Conservation (phyloP, 2,329 filamentous ascomycete species). For the Dryadomyces sulphureus region DNA sequence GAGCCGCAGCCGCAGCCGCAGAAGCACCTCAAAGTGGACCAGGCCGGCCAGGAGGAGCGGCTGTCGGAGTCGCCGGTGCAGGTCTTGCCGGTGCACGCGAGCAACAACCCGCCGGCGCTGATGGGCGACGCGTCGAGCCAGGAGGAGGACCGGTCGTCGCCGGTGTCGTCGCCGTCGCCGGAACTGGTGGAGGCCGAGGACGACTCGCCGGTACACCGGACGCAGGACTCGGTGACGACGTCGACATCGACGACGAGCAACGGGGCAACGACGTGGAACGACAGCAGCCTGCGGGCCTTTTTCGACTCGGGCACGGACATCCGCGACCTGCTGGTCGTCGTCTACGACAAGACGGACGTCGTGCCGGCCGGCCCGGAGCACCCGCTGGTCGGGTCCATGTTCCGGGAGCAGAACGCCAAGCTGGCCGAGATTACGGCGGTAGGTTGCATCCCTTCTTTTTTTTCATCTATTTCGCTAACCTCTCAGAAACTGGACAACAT, state of each 20-base stretch:
- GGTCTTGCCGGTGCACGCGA: constrained; percentile 27
- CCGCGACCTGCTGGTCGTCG: constrained; percentile 75
- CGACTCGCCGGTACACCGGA: constrained; percentile 20
- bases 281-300: constrained; percentile 71
- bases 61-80: constrained; percentile 52
- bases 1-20: constrained; percentile 11
- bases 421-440: constrained; percentile 73
- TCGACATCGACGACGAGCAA: constrained; percentile 34
- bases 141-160: constrained; percentile 47
- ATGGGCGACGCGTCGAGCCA: constrained; percentile 58
- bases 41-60: constrained; percentile 24
- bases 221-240: constrained; percentile 34
- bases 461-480: neutral
- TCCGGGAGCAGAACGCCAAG: constrained; percentile 74
- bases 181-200: constrained; percentile 39
- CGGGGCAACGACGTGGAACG: constrained; percentile 58
- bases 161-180: constrained; percentile 48
- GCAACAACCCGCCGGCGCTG: constrained; percentile 46
- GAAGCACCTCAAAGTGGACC: constrained; percentile 10
- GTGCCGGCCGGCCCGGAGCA: constrained; percentile 70
- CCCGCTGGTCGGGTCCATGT: constrained; percentile 65
- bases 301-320: constrained; percentile 84
- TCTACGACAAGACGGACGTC: constrained; percentile 82
- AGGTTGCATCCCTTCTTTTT: constrained; percentile 20
- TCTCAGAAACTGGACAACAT: constrained; percentile 66